Percentiles rank a stretch among this genome's conserved stretches.
Conservation (phyloP, 495 filamentous ascomycete species). For the Parathielavia hyrcaniae region DNA sequence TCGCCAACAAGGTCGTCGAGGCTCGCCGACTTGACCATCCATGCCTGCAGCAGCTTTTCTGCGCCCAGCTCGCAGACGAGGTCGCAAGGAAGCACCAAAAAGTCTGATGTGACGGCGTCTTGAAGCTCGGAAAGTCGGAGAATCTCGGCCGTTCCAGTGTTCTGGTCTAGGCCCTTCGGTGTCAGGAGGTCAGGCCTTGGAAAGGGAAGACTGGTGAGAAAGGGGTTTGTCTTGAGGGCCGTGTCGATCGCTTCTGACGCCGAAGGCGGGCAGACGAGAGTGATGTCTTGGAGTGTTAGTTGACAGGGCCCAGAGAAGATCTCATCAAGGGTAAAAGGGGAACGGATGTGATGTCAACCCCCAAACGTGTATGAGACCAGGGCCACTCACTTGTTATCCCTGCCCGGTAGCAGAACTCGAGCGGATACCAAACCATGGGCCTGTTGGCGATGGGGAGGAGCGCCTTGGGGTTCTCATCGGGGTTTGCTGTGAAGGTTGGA, state of each 20-base stretch:
- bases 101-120: constrained; percentile 68
- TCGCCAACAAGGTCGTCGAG: constrained; percentile 44
- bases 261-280: constrained; percentile 72
- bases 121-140: constrained; percentile 72
- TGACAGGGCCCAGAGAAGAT: neutral
- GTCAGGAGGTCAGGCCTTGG: constrained; percentile 70
- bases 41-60: constrained; percentile 73
- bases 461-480: constrained; percentile 84
- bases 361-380: neutral
- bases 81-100: constrained; percentile 88
- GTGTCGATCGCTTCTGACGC: constrained; percentile 63
- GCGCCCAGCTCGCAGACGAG: constrained; percentile 85
- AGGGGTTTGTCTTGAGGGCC: constrained; percentile 77
- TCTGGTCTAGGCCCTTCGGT: constrained; percentile 63
- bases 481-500: constrained; percentile 83
- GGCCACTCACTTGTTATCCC: constrained; percentile 64
- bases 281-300: constrained; percentile 57
- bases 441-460: constrained; percentile 88
- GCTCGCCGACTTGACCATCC: constrained; percentile 80
- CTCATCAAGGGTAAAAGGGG: too few species aligned
- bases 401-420: constrained; percentile 84
- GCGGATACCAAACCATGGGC: constrained; percentile 91
- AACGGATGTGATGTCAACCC: neutral
- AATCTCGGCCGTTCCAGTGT: constrained; percentile 83
- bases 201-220: constrained; percentile 71